Percentiles rank a stretch among this genome's conserved stretches.
These are phyloP conservation scores for Teratosphaeria destructans DNA, from an alignment of 2,329 filamentous ascomycete species.

Conservation along the genomic window DNA sequence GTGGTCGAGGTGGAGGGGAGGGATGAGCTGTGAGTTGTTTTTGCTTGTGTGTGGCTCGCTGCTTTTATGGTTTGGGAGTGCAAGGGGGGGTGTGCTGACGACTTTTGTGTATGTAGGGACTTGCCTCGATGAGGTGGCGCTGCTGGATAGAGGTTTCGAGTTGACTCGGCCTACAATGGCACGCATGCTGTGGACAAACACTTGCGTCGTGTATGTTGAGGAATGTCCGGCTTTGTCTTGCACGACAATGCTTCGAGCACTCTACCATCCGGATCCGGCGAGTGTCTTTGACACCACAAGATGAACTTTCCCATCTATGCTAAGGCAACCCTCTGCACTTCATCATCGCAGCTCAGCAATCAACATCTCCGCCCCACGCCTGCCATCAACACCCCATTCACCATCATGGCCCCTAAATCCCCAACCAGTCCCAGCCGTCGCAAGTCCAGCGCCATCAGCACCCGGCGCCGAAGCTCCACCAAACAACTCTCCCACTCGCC, in stretches of 20 bases:
- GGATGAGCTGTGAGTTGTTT: background rate
- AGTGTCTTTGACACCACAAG: background rate
- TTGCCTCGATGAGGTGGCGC: background rate
- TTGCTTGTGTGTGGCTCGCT: background rate
- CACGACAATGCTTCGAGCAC: background rate
- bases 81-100: background rate
- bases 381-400: background rate
- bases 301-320: background rate
- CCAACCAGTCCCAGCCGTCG: background rate
- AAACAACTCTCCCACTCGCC: background rate
- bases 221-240: background rate
- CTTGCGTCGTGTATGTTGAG: background rate
- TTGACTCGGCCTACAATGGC: background rate
- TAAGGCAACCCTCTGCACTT: background rate
- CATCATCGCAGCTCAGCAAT: background rate
- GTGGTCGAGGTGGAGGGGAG: background rate
- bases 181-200: background rate
- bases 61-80: background rate
- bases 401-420: background rate
- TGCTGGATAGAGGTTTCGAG: background rate
- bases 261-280: background rate
- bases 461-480: background rate
- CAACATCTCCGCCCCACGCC: background rate
- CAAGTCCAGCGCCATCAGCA: background rate
- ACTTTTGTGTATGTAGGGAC: background rate